Evolutionary conservation across 208 protist genomes (phyloP), one percentile per base, ranked within the genome.

Genomic region (Borovskyia barvae): DNA sequence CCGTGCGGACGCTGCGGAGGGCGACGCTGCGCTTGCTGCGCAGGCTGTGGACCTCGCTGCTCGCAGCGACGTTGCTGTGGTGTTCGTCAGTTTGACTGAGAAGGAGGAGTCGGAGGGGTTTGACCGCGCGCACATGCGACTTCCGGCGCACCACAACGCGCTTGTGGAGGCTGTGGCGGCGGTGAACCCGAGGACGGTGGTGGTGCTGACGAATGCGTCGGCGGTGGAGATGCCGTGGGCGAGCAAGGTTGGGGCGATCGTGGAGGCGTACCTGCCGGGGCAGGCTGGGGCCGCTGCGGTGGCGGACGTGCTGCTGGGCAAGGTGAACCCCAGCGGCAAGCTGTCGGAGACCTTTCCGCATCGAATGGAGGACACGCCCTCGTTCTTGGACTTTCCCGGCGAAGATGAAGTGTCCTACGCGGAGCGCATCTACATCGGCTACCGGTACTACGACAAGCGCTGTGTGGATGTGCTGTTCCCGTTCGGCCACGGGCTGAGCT

Each of bases 321-420:
- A 48, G 43, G 43, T 48, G 43, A 48, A 48, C 43, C 43, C 43
- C 9, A 48, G 43, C 43, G 43, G 43, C 43, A 48, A 48, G 43
- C 43, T 48, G 43, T 48, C 43, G 11, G 43, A 48, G 43, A 32
- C 43, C 12, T 48, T 48, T 25, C 43, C 43, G 43, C 8, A 48
- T 20, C 43, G 19, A 20, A 4, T 48, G 43, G 43, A 48, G 43
- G 43, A 48, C 43, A 48, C 43, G 19, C 30, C 43, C 9, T 20
- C 43, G 43, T 48, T 17, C 43, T 25, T 48, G 17, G 30, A 25
- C 43, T 48, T 48, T 25, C 43, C 43, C 5, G 43, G 43, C 43
- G 43, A 48, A 20, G 43, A 48, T 25, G 43, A 48, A n/a, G n/a
- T 25, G 43, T 32, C 43, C 12, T 48, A 48, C 43, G 30, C 24